These are phyloP conservation scores for Clitopilus hobsonii DNA, from an alignment of 768 basidiomycete species.

Conservation along the genomic window DNA sequence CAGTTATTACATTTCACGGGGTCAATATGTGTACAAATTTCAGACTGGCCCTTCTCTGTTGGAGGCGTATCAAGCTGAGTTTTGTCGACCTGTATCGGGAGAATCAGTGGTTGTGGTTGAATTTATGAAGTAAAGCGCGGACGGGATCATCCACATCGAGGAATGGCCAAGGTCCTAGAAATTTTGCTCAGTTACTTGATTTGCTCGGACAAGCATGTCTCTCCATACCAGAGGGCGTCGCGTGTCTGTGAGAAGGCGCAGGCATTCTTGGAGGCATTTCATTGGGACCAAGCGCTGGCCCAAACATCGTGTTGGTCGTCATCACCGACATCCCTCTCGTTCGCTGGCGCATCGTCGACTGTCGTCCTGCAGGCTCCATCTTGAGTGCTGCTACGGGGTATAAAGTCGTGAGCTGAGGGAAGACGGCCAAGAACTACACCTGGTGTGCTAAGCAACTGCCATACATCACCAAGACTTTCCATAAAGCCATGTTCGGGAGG, in stretches of 20 bases:
- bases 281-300: not conserved
- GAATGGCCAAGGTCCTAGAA: constrained; percentile 32
- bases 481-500: not conserved
- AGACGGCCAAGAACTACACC: not conserved
- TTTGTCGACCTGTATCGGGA: not conserved
- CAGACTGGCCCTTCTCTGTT: constrained; percentile 15
- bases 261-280: constrained; percentile 21
- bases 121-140: not conserved
- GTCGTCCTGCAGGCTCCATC: not conserved
- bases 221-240: constrained; percentile 33
- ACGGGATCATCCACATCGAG: constrained; percentile 28
- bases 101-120: not conserved
- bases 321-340: not conserved
- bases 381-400: not conserved
- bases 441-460: not conserved
- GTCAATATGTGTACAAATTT: constrained; percentile 19
- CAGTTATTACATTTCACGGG: constrained; percentile 17
- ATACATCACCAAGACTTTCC: not conserved
- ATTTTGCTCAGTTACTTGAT: not conserved
- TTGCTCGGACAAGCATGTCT: constrained; percentile 5
- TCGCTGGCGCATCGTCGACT: not conserved
- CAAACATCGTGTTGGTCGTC: not conserved
- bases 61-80: constrained; percentile 21
- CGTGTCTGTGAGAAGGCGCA: constrained; percentile 32
- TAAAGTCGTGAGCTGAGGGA: not conserved